Evolutionary conservation across 768 basidiomycete genomes (phyloP).

Genomic region (Flagelloscypha sp.): DNA sequence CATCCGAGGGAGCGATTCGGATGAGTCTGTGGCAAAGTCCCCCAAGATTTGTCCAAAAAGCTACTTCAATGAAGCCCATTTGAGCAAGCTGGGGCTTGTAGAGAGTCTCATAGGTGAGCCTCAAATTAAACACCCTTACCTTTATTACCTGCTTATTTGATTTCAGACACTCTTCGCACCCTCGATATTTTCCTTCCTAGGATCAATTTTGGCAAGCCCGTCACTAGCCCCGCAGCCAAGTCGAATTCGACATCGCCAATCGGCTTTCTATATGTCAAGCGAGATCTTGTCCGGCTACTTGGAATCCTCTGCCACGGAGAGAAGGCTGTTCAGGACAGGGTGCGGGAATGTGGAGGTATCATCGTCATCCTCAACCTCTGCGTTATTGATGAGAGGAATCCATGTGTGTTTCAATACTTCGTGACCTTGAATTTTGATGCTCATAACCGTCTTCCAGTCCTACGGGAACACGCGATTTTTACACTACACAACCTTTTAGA

Average conservation of each 20-base stretch:
- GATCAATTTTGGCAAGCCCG: constrained; percentile 68
- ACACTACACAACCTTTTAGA: constrained; percentile 72
- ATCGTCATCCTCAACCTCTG: constrained; percentile 81
- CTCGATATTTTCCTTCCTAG: constrained; percentile 79
- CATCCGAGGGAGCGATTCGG: constrained; percentile 15
- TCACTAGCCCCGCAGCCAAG: constrained; percentile 19
- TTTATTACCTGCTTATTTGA: constrained; percentile 7
- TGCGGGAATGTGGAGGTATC: constrained; percentile 65
- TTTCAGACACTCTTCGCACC: constrained; percentile 60
- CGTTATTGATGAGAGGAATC: constrained; percentile 85
- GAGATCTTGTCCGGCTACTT: constrained; percentile 84
- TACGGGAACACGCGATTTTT: constrained; percentile 89
- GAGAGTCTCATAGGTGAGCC: constrained; percentile 52
- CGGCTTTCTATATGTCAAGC: constrained; percentile 77
- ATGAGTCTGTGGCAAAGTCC: constrained; percentile 11
- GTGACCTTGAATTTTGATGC: constrained; percentile 8
- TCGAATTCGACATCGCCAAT: constrained; percentile 20
- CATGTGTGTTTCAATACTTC: constrained; percentile 55
- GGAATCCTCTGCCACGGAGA: constrained; percentile 65
- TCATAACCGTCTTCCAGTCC: constrained; percentile 37
- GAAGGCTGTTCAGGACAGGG: constrained; percentile 64
- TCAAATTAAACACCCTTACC: constrained; percentile 2
- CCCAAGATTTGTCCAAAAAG: constrained; percentile 19
- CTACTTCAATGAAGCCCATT: constrained; percentile 37
- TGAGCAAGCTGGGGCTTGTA: constrained; percentile 37